Evolutionary conservation across 2,329 filamentous ascomycete species (phyloP).

Genomic region (Tolypocladium tundrense): DNA sequence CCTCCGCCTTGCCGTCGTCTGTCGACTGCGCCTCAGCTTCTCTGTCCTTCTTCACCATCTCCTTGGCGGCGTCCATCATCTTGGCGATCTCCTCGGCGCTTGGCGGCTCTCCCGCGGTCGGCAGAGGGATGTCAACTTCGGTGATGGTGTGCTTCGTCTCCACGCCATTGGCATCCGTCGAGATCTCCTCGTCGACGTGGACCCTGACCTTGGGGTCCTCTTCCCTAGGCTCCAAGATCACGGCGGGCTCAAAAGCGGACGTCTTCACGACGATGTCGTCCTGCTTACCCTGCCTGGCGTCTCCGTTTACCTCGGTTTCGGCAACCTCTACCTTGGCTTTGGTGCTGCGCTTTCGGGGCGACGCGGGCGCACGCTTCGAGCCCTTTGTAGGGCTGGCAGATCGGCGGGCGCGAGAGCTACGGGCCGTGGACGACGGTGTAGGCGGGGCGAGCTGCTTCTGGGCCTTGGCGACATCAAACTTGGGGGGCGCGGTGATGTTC

Average conservation of each 20-base stretch:
- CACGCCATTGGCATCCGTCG: constrained; percentile 41
- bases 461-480: constrained; percentile 50
- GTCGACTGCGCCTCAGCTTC: constrained; percentile 31
- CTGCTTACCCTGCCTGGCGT: constrained; percentile 17
- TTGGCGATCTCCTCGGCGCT: constrained; percentile 67
- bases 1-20: constrained; percentile 25
- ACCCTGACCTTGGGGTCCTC: constrained; percentile 56
- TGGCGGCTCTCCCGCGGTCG: constrained; percentile 51
- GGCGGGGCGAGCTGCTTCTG: constrained; percentile 37
- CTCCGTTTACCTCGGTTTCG: constrained; percentile 20
- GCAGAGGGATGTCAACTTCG: constrained; percentile 61
- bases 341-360: constrained; percentile 43
- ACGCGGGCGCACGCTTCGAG: constrained; percentile 34
- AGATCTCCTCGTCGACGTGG: constrained; percentile 56
- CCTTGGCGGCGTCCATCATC: constrained; percentile 78
- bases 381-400: constrained; percentile 48
- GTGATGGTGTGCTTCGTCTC: constrained; percentile 65
- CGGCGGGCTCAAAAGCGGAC: constrained; percentile 36
- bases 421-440: constrained; percentile 33
- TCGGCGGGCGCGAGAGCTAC: constrained; percentile 40
- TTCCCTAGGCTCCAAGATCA: constrained; percentile 40
- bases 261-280: constrained; percentile 32
- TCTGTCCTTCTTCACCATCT: constrained; percentile 68
- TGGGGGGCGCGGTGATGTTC: constrained; percentile 71
- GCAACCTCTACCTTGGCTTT: constrained; percentile 31